These are phyloP conservation scores for Termitomyces sp. DNA, from an alignment of 768 basidiomycete species.

Conservation along the genomic window DNA sequence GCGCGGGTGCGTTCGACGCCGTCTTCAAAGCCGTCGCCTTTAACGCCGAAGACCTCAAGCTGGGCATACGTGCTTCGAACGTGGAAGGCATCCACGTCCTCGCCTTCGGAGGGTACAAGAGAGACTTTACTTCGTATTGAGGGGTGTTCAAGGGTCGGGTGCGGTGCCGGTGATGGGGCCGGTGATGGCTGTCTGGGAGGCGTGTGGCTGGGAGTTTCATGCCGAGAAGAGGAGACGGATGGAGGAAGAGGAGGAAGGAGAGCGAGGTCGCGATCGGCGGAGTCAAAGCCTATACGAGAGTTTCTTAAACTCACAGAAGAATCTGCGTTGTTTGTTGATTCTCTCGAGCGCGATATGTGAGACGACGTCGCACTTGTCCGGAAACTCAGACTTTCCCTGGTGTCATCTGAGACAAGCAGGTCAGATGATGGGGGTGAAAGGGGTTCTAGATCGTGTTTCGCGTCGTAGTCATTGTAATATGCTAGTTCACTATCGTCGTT, in stretches of 20 bases:
- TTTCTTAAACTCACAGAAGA: conserved; percentile 18
- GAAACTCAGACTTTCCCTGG: conserved; percentile 17
- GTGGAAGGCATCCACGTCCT: conserved; percentile 79
- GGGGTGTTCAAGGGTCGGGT: conserved; percentile 26
- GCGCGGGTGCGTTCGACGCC: conserved; percentile 92
- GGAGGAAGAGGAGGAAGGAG: conserved; percentile 31
- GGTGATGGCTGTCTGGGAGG: conserved; percentile 19
- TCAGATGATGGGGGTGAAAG: conserved; percentile 17
- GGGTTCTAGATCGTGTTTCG: background rate
- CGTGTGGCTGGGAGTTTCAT: conserved; percentile 24
- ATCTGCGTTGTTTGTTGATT: conserved; percentile 15
- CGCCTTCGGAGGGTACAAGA: conserved; percentile 68
- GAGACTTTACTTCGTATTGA: conserved; percentile 49
- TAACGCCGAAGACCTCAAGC: conserved; percentile 86
- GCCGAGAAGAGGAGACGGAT: conserved; percentile 19
- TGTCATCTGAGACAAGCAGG: conserved; percentile 26
- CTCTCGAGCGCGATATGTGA: conserved; percentile 19
- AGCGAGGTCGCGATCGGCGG: conserved; percentile 18
- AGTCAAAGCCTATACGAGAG: conserved; percentile 17
- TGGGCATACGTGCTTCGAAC: conserved; percentile 86
- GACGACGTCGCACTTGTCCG: conserved; percentile 28
- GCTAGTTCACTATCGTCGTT: conserved; percentile 17
- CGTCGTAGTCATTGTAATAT: conserved; percentile 8
- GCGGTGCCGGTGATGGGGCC: conserved; percentile 20
- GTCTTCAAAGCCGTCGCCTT: conserved; percentile 91